Conservation (phyloP, 2,329 filamentous ascomycete species). For the Fusarium sp. region DNA sequence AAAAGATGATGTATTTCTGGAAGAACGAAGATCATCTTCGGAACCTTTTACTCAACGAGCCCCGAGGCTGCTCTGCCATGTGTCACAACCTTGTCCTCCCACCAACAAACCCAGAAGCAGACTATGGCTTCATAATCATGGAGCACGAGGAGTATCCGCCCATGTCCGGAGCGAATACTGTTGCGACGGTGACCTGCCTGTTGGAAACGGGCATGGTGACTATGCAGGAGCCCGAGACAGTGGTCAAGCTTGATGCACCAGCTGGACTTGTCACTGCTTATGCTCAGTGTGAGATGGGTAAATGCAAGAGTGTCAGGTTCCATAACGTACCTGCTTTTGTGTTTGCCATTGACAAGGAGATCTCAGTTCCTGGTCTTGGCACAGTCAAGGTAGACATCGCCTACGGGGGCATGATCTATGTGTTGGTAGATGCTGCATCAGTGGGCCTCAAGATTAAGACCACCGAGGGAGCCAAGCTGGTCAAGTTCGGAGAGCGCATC, state of each 20-base stretch:
- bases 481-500: constrained; percentile 36
- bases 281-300: constrained; percentile 31
- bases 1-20: constrained; percentile 38
- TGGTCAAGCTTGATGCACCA: constrained; percentile 33
- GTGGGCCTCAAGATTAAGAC: constrained; percentile 32
- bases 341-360: constrained; percentile 28
- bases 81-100: constrained; percentile 35
- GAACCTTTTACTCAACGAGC: constrained; percentile 36
- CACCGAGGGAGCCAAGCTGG: constrained; percentile 15
- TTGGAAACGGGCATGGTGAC: constrained; percentile 38
- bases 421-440: constrained; percentile 27
- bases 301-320: constrained; percentile 37
- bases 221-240: constrained; percentile 36
- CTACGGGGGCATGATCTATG: constrained; percentile 42
- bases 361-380: constrained; percentile 21
- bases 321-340: constrained; percentile 42
- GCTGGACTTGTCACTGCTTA: constrained; percentile 35
- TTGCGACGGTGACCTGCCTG: constrained; percentile 25
- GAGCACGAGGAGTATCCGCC: constrained; percentile 40
- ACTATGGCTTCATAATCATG: constrained; percentile 44
- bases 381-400: constrained; percentile 31
- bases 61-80: constrained; percentile 34
- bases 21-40: constrained; percentile 31
- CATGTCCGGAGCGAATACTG: constrained; percentile 39
- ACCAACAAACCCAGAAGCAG: constrained; percentile 31